These are phyloP conservation scores for Backusella tuberculispora DNA, from an alignment of 192 early-diverging fungal genomes.

Conservation along the genomic window DNA sequence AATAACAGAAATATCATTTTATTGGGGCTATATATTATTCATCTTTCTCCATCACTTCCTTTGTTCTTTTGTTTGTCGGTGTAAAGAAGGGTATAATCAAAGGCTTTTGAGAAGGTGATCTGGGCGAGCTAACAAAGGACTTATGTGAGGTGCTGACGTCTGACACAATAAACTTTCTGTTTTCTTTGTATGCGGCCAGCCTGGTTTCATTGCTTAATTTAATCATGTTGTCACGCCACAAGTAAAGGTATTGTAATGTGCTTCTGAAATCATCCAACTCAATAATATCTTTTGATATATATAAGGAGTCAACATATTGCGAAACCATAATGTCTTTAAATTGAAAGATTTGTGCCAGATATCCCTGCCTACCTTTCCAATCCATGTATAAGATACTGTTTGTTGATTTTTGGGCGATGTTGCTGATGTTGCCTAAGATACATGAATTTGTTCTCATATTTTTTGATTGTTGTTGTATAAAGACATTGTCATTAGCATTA, in stretches of 20 bases:
- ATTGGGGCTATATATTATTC: too few species aligned
- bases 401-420: constrained; percentile 7
- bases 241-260: constrained; percentile 21
- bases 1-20: too few species aligned
- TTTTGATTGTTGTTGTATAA: constrained; percentile 20
- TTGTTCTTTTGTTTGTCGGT: too few species aligned
- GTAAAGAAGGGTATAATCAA: background rate
- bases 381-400: constrained; percentile 18
- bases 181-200: constrained; percentile 21
- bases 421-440: constrained; percentile 19
- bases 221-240: constrained; percentile 11
- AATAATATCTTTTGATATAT: constrained; percentile 16
- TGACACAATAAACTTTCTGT: constrained; percentile 23
- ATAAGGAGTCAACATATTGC: constrained; percentile 7
- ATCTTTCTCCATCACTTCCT: too few species aligned
- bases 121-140: constrained; percentile 13
- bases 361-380: constrained; percentile 18
- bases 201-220: constrained; percentile 23
- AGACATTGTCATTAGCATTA: constrained; percentile 6
- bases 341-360: constrained; percentile 13
- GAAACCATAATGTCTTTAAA: constrained; percentile 21
- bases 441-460: constrained; percentile 21
- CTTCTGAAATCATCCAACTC: constrained; percentile 18
- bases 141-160: background rate
- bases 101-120: constrained; percentile 13